These are phyloP conservation scores for Zopfia rhizophila DNA, from an alignment of 2,329 filamentous ascomycete species.

Conservation along the genomic window DNA sequence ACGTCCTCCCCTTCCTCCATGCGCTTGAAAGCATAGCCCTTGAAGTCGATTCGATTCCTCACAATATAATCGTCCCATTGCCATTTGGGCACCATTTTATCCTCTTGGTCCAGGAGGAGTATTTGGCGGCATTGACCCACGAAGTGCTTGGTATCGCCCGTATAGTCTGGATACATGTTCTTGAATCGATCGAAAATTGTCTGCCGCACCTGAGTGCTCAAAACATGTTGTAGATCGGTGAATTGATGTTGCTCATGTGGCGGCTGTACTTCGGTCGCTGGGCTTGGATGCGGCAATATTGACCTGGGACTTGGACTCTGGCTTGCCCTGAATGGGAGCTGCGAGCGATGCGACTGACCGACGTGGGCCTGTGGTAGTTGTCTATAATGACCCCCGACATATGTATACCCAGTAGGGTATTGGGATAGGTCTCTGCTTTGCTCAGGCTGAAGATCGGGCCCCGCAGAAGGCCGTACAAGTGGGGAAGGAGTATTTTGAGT, in stretches of 20 bases:
- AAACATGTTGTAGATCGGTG: too few species aligned
- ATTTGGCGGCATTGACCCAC: slow-evolving; percentile 41
- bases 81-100: slow-evolving; percentile 48
- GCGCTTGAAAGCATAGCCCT: slow-evolving; percentile 34
- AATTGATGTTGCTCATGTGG: too few species aligned
- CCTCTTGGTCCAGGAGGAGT: slow-evolving; percentile 36
- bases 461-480: too few species aligned
- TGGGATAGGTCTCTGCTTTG: too few species aligned
- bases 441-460: too few species aligned
- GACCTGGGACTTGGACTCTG: too few species aligned
- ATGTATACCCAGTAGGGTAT: too few species aligned
- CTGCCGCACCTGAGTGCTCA: background rate
- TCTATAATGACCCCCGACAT: slow-evolving; percentile 10
- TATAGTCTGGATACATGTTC: slow-evolving; percentile 48
- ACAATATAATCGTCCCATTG: slow-evolving; percentile 54
- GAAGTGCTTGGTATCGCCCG: slow-evolving; percentile 45
- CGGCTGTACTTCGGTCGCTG: too few species aligned
- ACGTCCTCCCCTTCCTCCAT: slow-evolving; percentile 33
- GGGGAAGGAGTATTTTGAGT: too few species aligned
- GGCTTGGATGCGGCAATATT: too few species aligned
- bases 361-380: background rate
- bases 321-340: slow-evolving; percentile 11
- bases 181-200: slow-evolving; percentile 36
- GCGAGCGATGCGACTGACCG: too few species aligned
- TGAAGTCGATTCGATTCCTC: slow-evolving; percentile 46